These are phyloP conservation scores for Citrus cavaleriei DNA, from an alignment of 345 rosid species.

Conservation along the genomic window DNA sequence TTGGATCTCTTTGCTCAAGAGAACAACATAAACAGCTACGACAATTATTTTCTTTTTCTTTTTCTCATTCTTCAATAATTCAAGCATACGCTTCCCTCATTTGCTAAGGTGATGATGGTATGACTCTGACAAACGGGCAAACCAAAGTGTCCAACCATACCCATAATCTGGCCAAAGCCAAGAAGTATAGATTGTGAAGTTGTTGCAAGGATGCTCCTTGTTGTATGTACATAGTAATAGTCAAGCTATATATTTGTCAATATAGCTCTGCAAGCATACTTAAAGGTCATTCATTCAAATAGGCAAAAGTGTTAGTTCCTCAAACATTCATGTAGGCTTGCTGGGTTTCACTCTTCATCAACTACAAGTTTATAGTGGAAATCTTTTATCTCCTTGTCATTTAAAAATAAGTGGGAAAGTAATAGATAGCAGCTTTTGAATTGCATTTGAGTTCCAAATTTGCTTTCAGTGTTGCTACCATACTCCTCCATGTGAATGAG, in stretches of 20 bases:
- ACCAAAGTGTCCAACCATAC: not conserved
- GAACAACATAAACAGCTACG: slow-evolving; percentile 32
- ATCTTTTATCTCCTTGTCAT: slow-evolving; percentile 1
- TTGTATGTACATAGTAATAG: slow-evolving; percentile 15
- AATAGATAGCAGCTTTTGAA: slow-evolving; percentile 8
- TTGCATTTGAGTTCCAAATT: not conserved
- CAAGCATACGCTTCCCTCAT: slow-evolving; percentile 1
- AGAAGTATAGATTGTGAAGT: slow-evolving; percentile 13
- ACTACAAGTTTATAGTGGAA: slow-evolving; percentile 7
- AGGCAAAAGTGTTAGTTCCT: slow-evolving; percentile 9
- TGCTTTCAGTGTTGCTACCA: not conserved
- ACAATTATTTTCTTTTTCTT: not conserved
- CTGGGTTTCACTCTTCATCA: slow-evolving; percentile 12
- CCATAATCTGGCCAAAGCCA: slow-evolving; percentile 18
- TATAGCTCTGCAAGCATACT: slow-evolving; percentile 14
- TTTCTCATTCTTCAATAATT: not conserved
- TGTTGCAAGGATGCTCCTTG: not conserved
- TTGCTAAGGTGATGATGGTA: not conserved
- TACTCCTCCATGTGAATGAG: too few relatives aligned
- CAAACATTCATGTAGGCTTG: slow-evolving; percentile 17
- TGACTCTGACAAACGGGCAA: not conserved
- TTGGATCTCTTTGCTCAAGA: slow-evolving; percentile 61
- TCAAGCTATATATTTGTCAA: slow-evolving; percentile 13
- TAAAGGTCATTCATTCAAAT: not conserved
- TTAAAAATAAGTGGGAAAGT: slow-evolving; percentile 14